Conservation (phyloP, 208 protist genomes). For the Trypanosoma vivax region DNA sequence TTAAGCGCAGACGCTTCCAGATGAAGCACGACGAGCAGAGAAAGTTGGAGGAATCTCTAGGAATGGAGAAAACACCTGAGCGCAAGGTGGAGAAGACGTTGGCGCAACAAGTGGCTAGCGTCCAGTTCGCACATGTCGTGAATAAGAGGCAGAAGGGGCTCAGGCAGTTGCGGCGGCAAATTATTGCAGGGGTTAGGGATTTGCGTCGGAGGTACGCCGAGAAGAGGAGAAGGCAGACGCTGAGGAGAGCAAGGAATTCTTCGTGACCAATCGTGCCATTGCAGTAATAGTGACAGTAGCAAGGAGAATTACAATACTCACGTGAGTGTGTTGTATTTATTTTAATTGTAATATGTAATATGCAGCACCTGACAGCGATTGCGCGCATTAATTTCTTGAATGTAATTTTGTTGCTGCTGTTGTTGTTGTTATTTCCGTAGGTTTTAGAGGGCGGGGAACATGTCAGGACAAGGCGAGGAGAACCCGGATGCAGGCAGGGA, state of each 20-base stretch:
- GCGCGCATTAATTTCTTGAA: too few species aligned
- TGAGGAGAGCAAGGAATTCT: constrained; percentile 3
- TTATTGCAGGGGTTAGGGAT: constrained; percentile 63
- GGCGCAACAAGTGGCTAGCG: constrained; percentile 65
- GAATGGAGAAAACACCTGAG: constrained; percentile 21
- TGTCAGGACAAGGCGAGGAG: constrained; percentile 1
- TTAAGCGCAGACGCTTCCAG: constrained; percentile 53
- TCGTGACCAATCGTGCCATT: too few species aligned
- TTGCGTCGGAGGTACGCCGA: constrained; percentile 42
- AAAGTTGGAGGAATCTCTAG: constrained; percentile 65
- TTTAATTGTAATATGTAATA: too few species aligned
- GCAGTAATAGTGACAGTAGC: too few species aligned
- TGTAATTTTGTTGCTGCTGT: too few species aligned
- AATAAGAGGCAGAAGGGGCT: constrained; percentile 75
- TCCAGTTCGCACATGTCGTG: constrained; percentile 67
- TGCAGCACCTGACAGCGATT: too few species aligned
- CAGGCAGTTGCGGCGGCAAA: constrained; percentile 63
- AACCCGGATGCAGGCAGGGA: neutral
- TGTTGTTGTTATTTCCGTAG: constrained; percentile 1
- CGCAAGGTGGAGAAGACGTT: constrained; percentile 45
- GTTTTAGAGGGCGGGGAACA: too few species aligned
- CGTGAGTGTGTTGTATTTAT: too few species aligned
- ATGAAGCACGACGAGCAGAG: constrained; percentile 33
- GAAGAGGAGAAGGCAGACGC: constrained; percentile 24
- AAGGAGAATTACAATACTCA: too few species aligned